Conservation (phyloP, 805 yeast species). For the Lachancea waltii region DNA sequence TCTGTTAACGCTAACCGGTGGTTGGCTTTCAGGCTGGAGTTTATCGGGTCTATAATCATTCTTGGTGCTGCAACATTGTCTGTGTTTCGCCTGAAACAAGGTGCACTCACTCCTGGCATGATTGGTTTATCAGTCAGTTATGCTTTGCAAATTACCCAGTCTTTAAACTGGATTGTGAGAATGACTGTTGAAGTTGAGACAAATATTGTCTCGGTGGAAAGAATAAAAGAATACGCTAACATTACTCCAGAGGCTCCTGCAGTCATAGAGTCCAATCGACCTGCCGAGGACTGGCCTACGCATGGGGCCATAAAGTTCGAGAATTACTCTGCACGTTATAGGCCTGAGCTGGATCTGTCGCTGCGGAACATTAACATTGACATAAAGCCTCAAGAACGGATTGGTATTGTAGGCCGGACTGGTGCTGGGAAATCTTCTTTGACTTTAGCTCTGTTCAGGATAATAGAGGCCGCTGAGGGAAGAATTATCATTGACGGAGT, state of each 20-base stretch:
- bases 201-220: slow-evolving; percentile 92
- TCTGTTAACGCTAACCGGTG: slow-evolving; percentile 91
- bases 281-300: slow-evolving; percentile 67
- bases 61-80: slow-evolving; percentile 80
- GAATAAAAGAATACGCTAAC: slow-evolving; percentile 82
- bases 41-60: slow-evolving; percentile 83
- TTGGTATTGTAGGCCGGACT: slow-evolving; percentile 95
- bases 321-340: slow-evolving; percentile 76
- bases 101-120: slow-evolving; percentile 77
- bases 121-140: slow-evolving; percentile 93
- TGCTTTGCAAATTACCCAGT: slow-evolving; percentile 87
- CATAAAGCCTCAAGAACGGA: slow-evolving; percentile 69
- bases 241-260: slow-evolving; percentile 81
- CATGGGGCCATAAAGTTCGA: slow-evolving; percentile 61
- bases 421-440: slow-evolving; percentile 94
- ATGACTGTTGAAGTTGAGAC: slow-evolving; percentile 99
- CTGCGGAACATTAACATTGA: slow-evolving; percentile 59
- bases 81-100: slow-evolving; percentile 59
- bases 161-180: slow-evolving; percentile 95
- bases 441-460: slow-evolving; percentile 76
- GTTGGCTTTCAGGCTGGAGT: slow-evolving; percentile 92
- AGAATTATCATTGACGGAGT: slow-evolving; percentile 64
- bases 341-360: slow-evolving; percentile 74
- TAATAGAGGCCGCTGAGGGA: slow-evolving; percentile 74
- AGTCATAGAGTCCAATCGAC: slow-evolving; percentile 56